phyloP scores from a whole-genome alignment of 345 rosid genomes.

The Eucalyptus regnans region DNA sequence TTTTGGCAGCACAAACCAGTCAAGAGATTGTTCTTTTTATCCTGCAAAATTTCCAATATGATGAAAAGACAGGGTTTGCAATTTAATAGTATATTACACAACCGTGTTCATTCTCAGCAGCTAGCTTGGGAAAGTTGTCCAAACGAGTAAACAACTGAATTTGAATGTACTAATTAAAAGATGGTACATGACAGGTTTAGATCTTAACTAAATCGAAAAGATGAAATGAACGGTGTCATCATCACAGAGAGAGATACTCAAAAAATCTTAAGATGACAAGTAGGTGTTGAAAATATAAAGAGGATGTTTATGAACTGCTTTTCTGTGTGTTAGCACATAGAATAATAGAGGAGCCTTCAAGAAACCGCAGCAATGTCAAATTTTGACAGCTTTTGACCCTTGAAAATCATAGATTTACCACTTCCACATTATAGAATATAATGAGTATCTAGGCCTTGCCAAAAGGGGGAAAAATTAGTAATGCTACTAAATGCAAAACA shows the following conservation, averaged over 20 bases:
- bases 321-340: background rate
- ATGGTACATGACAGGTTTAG: background rate
- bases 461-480: background rate
- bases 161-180: background rate
- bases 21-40: background rate
- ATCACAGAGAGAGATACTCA: background rate
- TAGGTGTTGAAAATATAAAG: background rate
- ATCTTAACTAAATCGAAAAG: background rate
- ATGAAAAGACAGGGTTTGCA: background rate
- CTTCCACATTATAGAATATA: background rate
- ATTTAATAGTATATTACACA: background rate
- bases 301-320: background rate
- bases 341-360: background rate
- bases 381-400: background rate
- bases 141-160: background rate
- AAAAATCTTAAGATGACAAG: background rate
- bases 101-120: background rate
- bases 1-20: background rate
- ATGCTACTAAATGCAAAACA: background rate
- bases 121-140: background rate
- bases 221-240: background rate
- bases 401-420: background rate
- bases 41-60: background rate
- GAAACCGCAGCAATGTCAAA: background rate
- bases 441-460: background rate